Percentiles rank a stretch among this genome's conserved stretches.
phyloP scores from a whole-genome alignment of 768 basidiomycete species.

The Suillus alpinus region DNA sequence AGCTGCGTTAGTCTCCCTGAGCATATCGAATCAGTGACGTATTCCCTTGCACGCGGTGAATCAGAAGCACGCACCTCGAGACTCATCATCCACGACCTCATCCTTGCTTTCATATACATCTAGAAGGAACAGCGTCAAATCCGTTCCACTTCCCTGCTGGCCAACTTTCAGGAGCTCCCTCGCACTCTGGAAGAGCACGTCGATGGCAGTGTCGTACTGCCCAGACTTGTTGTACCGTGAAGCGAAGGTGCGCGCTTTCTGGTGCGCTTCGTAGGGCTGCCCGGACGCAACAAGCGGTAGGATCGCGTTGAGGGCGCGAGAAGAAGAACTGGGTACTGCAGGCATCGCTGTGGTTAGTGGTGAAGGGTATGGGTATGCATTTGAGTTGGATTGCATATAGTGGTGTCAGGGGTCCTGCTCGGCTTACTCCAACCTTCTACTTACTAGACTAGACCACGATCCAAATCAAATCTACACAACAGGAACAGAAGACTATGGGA shows the following conservation, averaged over 20 bases:
- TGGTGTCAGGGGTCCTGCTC: slow-evolving; percentile 22
- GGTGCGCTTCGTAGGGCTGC: slow-evolving; percentile 89
- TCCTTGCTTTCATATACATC: slow-evolving; percentile 80
- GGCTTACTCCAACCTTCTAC: slow-evolving; percentile 1
- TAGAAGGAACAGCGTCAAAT: slow-evolving; percentile 76
- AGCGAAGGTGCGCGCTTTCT: slow-evolving; percentile 94
- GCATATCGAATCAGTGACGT: slow-evolving; percentile 2
- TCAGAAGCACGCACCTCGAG: slow-evolving; percentile 58
- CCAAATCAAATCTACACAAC: background rate
- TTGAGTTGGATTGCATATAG: slow-evolving; percentile 1
- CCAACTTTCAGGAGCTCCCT: slow-evolving; percentile 85
- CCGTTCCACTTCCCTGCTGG: slow-evolving; percentile 87
- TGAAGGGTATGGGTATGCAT: background rate
- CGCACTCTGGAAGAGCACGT: slow-evolving; percentile 89
- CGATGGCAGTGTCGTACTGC: slow-evolving; percentile 84
- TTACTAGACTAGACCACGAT: background rate
- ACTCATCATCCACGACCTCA: slow-evolving; percentile 71
- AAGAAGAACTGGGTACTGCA: slow-evolving; percentile 38
- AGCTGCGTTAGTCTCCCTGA: slow-evolving; percentile 87
- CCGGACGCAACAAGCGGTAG: slow-evolving; percentile 67
- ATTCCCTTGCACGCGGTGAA: slow-evolving; percentile 12
- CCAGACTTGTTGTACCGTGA: slow-evolving; percentile 79
- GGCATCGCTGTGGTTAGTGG: slow-evolving; percentile 21
- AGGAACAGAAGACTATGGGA: slow-evolving; percentile 42
- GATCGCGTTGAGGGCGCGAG: slow-evolving; percentile 72